These are phyloP conservation scores for Peniophora sp. DNA, from an alignment of 1,284 basidiomycete genomes.

Conservation along the genomic window DNA sequence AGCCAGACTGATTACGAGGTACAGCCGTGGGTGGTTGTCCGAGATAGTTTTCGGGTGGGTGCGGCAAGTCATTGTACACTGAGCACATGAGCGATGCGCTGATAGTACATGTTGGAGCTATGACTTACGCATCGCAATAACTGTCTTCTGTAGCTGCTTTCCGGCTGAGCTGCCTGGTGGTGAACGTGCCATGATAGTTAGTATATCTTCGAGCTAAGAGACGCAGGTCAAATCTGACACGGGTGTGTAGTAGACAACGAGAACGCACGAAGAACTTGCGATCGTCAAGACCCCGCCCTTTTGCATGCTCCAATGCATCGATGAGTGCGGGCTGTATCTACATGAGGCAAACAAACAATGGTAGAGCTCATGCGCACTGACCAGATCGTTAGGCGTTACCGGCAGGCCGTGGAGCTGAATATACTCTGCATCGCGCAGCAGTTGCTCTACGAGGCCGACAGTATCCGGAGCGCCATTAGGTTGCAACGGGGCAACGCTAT, in stretches of 20 bases:
- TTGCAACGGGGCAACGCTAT: not conserved
- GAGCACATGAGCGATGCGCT: constrained; percentile 6
- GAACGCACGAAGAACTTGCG: constrained; percentile 40
- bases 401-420: not conserved
- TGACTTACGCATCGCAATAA: constrained; percentile 46
- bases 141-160: constrained; percentile 39
- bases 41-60: constrained; percentile 64
- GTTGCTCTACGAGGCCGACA: not conserved
- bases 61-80: constrained; percentile 74
- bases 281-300: constrained; percentile 50
- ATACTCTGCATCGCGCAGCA: not conserved
- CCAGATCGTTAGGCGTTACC: not conserved
- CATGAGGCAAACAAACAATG: not conserved
- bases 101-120: not conserved
- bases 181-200: constrained; percentile 55
- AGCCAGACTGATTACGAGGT: constrained; percentile 2
- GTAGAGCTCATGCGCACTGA: not conserved
- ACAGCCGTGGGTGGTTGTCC: constrained; percentile 28
- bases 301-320: constrained; percentile 40
- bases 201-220: constrained; percentile 55
- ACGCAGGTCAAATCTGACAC: not conserved
- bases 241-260: not conserved
- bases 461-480: not conserved
- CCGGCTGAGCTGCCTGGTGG: constrained; percentile 39
- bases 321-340: constrained; percentile 28